A percentile compares a stretch with the other conserved stretches of the same genome.
phyloP scores from a whole-genome alignment of 2,329 filamentous ascomycete genomes.

The Didymellaceae sp. region DNA sequence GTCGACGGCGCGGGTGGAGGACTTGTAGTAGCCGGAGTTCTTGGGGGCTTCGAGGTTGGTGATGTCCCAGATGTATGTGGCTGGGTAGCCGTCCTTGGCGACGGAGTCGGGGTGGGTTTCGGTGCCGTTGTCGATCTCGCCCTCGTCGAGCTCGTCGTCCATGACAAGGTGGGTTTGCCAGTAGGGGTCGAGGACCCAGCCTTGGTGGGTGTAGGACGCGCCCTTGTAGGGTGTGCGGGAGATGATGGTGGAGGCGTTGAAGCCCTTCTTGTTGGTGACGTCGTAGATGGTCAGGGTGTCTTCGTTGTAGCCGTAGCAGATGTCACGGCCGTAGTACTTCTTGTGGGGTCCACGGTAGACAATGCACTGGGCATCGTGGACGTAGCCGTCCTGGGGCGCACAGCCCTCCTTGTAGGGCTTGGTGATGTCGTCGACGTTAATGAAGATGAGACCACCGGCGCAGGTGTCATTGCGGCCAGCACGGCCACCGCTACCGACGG shows the following conservation, averaged over 20 bases:
- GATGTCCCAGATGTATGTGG: conserved; percentile 49
- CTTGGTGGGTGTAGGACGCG: conserved; percentile 64
- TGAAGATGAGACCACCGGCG: conserved; percentile 62
- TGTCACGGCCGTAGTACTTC: conserved; percentile 58
- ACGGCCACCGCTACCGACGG: conserved; percentile 41
- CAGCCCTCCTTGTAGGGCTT: conserved; percentile 59
- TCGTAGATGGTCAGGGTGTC: conserved; percentile 61
- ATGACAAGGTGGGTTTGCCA: conserved; percentile 48
- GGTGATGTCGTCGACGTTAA: conserved; percentile 61
- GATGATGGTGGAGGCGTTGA: conserved; percentile 62
- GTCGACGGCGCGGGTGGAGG: conserved; percentile 47
- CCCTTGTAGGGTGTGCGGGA: conserved; percentile 62
- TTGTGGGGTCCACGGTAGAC: conserved; percentile 61
- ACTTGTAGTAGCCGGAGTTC: conserved; percentile 54
- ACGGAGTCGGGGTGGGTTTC: conserved; percentile 31
- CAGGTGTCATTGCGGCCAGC: conserved; percentile 49
- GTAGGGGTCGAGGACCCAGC: conserved; percentile 57
- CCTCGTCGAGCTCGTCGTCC: conserved; percentile 50
- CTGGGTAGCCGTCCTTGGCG: conserved; percentile 44
- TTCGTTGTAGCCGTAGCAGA: conserved; percentile 66
- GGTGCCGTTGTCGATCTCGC: conserved; percentile 33
- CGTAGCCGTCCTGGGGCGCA: conserved; percentile 63
- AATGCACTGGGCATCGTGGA: conserved; percentile 67
- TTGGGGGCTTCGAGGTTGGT: conserved; percentile 44
- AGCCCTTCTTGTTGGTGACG: conserved; percentile 60